phyloP scores from a whole-genome alignment of 2,329 filamentous ascomycete species.

The Dothiorella sarmentorum region DNA sequence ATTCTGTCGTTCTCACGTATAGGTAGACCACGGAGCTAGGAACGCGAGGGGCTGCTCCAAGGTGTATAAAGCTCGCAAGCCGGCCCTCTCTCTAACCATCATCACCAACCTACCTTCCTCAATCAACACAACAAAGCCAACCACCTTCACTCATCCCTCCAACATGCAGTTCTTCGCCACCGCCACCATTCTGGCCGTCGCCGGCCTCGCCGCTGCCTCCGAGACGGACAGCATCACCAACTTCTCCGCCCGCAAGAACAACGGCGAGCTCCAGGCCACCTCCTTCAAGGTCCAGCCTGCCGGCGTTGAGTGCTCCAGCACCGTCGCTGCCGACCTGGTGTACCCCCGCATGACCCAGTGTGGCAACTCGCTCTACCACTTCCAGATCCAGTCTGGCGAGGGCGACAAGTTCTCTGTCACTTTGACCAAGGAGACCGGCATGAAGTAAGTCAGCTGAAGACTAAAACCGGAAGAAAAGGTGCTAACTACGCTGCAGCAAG shows the following conservation, averaged over 20 bases:
- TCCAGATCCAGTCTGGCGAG: background rate
- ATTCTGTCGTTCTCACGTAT: too few relatives aligned
- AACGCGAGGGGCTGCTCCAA: too few relatives aligned
- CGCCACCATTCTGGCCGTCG: slow-evolving; percentile 23
- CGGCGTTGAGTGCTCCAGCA: background rate
- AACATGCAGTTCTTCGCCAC: slow-evolving; percentile 39
- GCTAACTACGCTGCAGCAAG: too few relatives aligned
- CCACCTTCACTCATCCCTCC: slow-evolving; percentile 23
- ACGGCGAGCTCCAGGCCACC: slow-evolving; percentile 1
- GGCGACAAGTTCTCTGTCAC: background rate
- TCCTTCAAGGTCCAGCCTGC: background rate
- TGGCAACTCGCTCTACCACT: background rate
- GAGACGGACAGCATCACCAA: background rate
- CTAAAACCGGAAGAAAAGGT: too few relatives aligned
- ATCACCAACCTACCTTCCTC: too few relatives aligned
- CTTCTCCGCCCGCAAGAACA: slow-evolving; percentile 3
- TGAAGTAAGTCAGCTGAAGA: background rate
- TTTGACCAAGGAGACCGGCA: background rate
- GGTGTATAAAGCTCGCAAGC: too few relatives aligned
- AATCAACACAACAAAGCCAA: slow-evolving; percentile 28
- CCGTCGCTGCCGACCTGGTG: background rate
- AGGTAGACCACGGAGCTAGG: too few relatives aligned
- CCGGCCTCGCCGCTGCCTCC: background rate
- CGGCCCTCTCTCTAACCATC: too few relatives aligned
- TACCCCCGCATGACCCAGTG: background rate